These are phyloP conservation scores for Usnea hakonensis DNA, from an alignment of 495 filamentous ascomycete species.

Conservation along the genomic window DNA sequence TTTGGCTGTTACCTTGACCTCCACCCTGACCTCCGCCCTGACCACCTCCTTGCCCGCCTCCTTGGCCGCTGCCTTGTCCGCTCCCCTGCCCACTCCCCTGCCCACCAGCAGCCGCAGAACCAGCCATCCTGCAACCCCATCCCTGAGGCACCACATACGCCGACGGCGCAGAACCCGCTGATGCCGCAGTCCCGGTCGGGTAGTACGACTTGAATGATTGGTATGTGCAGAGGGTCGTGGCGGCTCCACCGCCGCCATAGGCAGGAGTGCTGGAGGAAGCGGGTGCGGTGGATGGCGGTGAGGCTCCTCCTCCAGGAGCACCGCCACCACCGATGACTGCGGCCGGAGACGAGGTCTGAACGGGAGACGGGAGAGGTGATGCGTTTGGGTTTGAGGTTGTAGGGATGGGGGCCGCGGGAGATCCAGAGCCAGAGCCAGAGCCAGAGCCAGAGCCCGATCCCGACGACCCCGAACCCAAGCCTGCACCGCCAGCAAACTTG, in stretches of 20 bases:
- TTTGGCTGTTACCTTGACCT: neutral
- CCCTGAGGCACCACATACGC: neutral
- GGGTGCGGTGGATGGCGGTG: neutral
- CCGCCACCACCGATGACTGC: neutral
- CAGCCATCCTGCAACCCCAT: neutral
- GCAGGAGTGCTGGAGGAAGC: neutral
- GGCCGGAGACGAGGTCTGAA: neutral
- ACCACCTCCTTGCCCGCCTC: neutral
- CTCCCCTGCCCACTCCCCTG: neutral
- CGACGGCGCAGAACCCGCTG: neutral
- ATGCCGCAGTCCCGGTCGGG: neutral
- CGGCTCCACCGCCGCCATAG: neutral
- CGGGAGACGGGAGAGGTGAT: neutral
- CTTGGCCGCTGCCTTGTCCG: neutral
- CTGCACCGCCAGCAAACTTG: conserved; percentile 13
- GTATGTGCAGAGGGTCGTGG: neutral
- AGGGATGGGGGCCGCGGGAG: neutral
- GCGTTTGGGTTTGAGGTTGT: neutral
- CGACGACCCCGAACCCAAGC: neutral
- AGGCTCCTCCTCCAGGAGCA: neutral
- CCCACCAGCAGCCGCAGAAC: neutral
- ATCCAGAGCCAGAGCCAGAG: neutral
- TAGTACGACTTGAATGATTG: neutral
- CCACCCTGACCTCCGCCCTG: neutral
- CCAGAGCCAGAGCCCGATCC: neutral